Conservation (phyloP, 2,329 filamentous ascomycete genomes). For the Fusarium nodosum region DNA sequence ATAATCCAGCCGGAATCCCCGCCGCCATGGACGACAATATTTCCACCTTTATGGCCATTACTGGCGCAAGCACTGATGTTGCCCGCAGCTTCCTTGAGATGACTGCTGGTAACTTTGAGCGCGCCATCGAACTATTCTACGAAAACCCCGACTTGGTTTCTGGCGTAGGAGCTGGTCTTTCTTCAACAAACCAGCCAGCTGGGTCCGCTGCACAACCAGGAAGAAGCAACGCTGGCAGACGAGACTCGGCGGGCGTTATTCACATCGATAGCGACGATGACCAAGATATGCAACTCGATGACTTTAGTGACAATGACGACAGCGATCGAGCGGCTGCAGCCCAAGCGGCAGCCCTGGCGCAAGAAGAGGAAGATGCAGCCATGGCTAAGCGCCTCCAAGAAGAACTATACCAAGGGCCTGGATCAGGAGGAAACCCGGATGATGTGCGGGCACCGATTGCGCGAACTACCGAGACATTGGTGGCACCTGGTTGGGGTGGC, state of each 20-base stretch:
- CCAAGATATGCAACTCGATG: slow-evolving; percentile 58
- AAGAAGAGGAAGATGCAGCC: slow-evolving; percentile 89
- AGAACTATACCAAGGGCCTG: slow-evolving; percentile 78
- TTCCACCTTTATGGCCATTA: slow-evolving; percentile 84
- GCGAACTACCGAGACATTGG: slow-evolving; percentile 89
- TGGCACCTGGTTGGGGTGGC: slow-evolving; percentile 73
- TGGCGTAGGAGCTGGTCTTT: slow-evolving; percentile 53
- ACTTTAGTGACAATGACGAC: slow-evolving; percentile 56
- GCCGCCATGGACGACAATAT: slow-evolving; percentile 77
- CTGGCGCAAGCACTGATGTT: slow-evolving; percentile 77
- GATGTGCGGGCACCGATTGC: slow-evolving; percentile 91
- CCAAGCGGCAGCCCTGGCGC: slow-evolving; percentile 61
- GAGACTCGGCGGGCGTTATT: slow-evolving; percentile 64
- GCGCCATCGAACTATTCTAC: slow-evolving; percentile 91
- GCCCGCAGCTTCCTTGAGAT: slow-evolving; percentile 87
- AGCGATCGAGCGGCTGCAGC: slow-evolving; percentile 59
- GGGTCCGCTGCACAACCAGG: slow-evolving; percentile 48
- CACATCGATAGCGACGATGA: slow-evolving; percentile 67
- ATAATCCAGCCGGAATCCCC: slow-evolving; percentile 15
- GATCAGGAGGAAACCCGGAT: slow-evolving; percentile 60
- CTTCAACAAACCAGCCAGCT: slow-evolving; percentile 34
- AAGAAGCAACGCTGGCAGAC: slow-evolving; percentile 49
- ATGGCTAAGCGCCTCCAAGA: slow-evolving; percentile 94
- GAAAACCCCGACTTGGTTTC: slow-evolving; percentile 81
- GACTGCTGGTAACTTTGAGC: slow-evolving; percentile 84